phyloP scores from a whole-genome alignment of 331 rosid genomes.

The Saraca asoca region DNA sequence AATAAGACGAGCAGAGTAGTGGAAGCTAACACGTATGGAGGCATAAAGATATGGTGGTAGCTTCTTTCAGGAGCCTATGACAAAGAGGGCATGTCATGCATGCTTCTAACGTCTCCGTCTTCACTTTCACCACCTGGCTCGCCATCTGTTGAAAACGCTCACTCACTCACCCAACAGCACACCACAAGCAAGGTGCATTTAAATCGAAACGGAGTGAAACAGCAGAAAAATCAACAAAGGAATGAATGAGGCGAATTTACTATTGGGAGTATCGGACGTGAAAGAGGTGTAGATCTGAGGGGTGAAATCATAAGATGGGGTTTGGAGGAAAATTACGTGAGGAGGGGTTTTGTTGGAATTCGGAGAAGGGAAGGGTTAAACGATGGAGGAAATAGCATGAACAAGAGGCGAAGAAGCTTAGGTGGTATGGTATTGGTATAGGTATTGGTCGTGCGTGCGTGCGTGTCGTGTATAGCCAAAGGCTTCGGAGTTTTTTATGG shows the following conservation, averaged over 20 bases:
- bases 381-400: not conserved
- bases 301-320: conserved; percentile 46
- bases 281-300: conserved; percentile 43
- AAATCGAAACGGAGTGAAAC: no score
- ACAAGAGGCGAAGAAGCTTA: not conserved
- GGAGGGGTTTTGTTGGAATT: no score
- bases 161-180: no score
- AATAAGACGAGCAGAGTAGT: not conserved
- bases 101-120: conserved; percentile 38
- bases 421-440: no score
- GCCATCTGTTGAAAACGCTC: conserved; percentile 8
- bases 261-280: conserved; percentile 15
- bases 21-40: conserved; percentile 44
- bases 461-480: not conserved
- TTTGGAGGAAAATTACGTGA: no score
- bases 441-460: not conserved
- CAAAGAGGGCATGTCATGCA: conserved; percentile 62
- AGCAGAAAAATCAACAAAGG: no score
- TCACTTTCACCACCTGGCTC: conserved; percentile 33
- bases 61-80: conserved; percentile 36
- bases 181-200: no score
- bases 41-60: conserved; percentile 56
- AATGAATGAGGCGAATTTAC: not conserved
- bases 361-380: no score
- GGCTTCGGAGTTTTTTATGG: not conserved